Conservation (phyloP, 73 alveolate genomes). For the Tetrahymena elliotti region DNA sequence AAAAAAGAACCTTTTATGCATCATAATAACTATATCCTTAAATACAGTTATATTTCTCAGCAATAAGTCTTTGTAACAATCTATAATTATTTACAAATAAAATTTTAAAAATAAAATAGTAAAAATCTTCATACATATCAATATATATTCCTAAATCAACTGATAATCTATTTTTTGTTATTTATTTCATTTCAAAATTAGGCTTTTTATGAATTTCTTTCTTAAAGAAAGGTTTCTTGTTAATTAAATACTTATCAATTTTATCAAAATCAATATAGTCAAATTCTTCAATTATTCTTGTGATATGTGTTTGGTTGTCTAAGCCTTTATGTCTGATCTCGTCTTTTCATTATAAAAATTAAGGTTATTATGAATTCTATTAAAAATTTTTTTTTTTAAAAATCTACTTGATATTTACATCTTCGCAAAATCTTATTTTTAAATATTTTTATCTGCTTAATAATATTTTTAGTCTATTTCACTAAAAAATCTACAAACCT, state of each 20-base stretch:
- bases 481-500: not conserved
- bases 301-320: not conserved
- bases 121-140: not conserved
- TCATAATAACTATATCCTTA: not conserved
- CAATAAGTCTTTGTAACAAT: not conserved
- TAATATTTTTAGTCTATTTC: not conserved
- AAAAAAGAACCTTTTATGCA: not conserved
- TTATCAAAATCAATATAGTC: not conserved
- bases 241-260: not conserved
- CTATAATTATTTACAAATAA: not conserved
- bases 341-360: not conserved
- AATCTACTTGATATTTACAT: not conserved
- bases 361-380: too few species aligned
- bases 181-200: not conserved
- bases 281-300: not conserved
- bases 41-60: not conserved
- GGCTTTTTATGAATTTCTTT: not conserved
- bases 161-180: not conserved
- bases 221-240: not conserved
- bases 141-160: not conserved
- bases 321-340: not conserved
- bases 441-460: not conserved
- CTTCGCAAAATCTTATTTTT: not conserved
- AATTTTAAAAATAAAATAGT: not conserved
- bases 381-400: too few species aligned